phyloP scores from a whole-genome alignment of 495 filamentous ascomycete genomes.

The Diplogelasinospora grovesii region DNA sequence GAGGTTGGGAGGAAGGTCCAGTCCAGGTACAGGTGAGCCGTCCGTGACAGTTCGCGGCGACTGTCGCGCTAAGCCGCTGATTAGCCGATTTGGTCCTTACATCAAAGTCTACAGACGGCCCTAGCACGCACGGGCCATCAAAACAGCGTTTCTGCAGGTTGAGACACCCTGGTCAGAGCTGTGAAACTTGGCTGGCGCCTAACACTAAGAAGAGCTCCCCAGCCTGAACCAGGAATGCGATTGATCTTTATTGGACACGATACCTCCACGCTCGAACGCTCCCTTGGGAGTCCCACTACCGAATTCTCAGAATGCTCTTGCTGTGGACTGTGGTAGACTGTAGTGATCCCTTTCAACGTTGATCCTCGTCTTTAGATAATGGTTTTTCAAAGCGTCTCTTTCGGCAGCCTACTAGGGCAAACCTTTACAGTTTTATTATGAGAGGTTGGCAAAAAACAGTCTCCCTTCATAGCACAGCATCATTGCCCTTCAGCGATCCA shows the following conservation, averaged over 20 bases:
- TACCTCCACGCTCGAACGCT: too few relatives aligned
- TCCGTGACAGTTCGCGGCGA: slow-evolving; percentile 9
- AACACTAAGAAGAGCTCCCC: slow-evolving; percentile 1
- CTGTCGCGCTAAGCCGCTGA: slow-evolving; percentile 25
- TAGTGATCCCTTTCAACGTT: too few relatives aligned
- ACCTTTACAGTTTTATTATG: too few relatives aligned
- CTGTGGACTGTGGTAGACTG: too few relatives aligned
- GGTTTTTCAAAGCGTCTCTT: too few relatives aligned
- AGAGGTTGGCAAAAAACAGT: slow-evolving; percentile 11
- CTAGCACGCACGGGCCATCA: slow-evolving; percentile 20
- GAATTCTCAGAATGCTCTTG: too few relatives aligned
- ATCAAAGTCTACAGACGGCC: slow-evolving; percentile 8
- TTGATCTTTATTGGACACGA: too few relatives aligned
- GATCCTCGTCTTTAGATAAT: too few relatives aligned
- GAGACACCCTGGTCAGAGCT: too few relatives aligned
- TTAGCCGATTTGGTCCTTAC: slow-evolving; percentile 23
- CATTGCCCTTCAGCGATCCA: too few relatives aligned
- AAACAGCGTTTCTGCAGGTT: slow-evolving; percentile 17
- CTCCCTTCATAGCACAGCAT: not conserved
- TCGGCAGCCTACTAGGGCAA: too few relatives aligned
- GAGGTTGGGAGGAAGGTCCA: slow-evolving; percentile 3
- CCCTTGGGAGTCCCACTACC: too few relatives aligned
- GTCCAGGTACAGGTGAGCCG: not conserved
- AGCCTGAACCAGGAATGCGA: slow-evolving; percentile 6
- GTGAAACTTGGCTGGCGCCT: slow-evolving; percentile 23